phyloP scores from a whole-genome alignment of 1,284 basidiomycete species.

The Trametes hirsuta region DNA sequence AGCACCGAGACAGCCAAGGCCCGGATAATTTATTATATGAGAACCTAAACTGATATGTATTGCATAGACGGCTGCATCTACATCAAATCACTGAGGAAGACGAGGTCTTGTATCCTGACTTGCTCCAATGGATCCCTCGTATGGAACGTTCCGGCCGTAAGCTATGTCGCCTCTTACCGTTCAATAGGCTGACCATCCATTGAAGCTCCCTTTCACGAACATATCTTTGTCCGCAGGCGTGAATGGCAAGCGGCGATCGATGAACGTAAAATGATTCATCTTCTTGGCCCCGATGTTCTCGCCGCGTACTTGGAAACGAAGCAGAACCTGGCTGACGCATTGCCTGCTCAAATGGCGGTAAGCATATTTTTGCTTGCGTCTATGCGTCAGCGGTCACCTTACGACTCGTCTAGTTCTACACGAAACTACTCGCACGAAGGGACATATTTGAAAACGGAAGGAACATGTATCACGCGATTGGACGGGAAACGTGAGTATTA shows the following conservation, averaged over 20 bases:
- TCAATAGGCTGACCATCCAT: background rate
- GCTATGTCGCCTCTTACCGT: background rate
- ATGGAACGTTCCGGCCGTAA: conserved; percentile 8
- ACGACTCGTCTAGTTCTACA: conserved; percentile 9
- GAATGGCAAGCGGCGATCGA: conserved; percentile 29
- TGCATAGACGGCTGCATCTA: background rate
- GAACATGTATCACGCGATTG: background rate
- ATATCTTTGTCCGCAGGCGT: conserved; percentile 9
- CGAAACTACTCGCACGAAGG: conserved; percentile 15
- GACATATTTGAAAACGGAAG: background rate
- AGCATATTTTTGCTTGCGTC: background rate
- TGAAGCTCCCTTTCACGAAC: background rate
- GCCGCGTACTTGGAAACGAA: conserved; percentile 22
- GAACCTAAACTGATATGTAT: too few relatives aligned
- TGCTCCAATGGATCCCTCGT: conserved; percentile 20
- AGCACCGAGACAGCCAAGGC: too few relatives aligned
- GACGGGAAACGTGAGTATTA: conserved; percentile 17
- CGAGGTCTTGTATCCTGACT: conserved; percentile 11
- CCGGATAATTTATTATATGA: background rate
- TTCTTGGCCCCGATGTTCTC: conserved; percentile 12
- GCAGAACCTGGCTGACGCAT: conserved; percentile 12
- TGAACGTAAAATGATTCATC: conserved; percentile 27
- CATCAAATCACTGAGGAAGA: background rate
- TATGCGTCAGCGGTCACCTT: background rate
- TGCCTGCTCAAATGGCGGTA: conserved; percentile 22